phyloP scores from a whole-genome alignment of 768 basidiomycete genomes.

The Mycena albidolilacea region DNA sequence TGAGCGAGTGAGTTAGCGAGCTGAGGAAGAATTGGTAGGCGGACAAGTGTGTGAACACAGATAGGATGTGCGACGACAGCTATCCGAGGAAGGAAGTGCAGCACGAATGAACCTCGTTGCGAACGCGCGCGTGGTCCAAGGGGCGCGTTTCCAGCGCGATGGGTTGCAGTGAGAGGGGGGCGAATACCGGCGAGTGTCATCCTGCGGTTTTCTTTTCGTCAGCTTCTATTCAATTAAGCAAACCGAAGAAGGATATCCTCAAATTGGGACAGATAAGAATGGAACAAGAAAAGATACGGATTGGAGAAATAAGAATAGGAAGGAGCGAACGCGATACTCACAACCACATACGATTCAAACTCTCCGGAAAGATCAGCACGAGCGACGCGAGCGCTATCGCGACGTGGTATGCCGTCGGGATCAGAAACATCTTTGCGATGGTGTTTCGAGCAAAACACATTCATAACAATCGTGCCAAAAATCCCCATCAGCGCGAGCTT shows the following conservation, averaged over 20 bases:
- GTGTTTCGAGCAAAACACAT: conserved; percentile 56
- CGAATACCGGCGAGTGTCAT: conserved; percentile 36
- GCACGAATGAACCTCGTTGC: too few relatives aligned
- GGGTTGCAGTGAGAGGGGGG: conserved; percentile 46
- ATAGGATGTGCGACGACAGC: too few relatives aligned
- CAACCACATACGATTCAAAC: conserved; percentile 59
- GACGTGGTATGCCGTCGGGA: conserved; percentile 57
- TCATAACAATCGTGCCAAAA: conserved; percentile 61
- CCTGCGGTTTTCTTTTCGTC: too few relatives aligned
- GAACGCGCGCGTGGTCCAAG: conserved; percentile 55
- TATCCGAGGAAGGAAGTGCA: too few relatives aligned
- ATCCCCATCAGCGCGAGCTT: conserved; percentile 57
- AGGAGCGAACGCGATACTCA: conserved; percentile 38
- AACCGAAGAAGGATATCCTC: too few relatives aligned
- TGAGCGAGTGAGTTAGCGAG: too few relatives aligned
- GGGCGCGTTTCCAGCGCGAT: conserved; percentile 50
- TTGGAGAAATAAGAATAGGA: too few relatives aligned
- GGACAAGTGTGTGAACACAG: too few relatives aligned
- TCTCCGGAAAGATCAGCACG: conserved; percentile 61
- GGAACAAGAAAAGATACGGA: too few relatives aligned
- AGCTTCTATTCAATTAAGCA: too few relatives aligned
- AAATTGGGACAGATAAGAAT: too few relatives aligned
- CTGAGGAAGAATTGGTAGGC: too few relatives aligned
- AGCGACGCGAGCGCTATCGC: conserved; percentile 58
- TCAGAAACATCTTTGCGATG: conserved; percentile 55